phyloP scores from a whole-genome alignment of 768 basidiomycete species.

The Rubroboletus pulcherrimus region DNA sequence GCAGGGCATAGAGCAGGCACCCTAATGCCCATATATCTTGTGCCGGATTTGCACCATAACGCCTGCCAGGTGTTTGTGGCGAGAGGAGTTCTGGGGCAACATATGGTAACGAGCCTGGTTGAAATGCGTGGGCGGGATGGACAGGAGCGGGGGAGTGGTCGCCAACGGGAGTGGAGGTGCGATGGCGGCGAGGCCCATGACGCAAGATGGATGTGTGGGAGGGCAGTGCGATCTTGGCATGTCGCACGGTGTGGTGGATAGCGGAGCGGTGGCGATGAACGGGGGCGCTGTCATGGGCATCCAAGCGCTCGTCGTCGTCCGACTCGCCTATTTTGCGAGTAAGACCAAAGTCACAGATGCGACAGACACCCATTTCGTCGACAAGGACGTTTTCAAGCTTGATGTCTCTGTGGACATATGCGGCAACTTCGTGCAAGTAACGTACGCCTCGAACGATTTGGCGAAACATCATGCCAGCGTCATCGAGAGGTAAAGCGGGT shows the following conservation, averaged over 20 bases:
- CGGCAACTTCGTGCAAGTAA: constrained; percentile 75
- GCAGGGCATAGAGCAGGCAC: constrained; percentile 79
- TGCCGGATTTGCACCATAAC: constrained; percentile 47
- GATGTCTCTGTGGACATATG: constrained; percentile 87
- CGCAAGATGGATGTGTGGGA: constrained; percentile 20
- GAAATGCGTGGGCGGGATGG: constrained; percentile 42
- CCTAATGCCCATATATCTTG: constrained; percentile 98
- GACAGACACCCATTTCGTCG: constrained; percentile 84
- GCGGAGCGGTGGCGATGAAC: constrained; percentile 27
- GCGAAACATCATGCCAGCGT: constrained; percentile 79
- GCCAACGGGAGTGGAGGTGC: constrained; percentile 42
- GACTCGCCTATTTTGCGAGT: constrained; percentile 58
- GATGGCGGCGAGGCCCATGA: constrained; percentile 44
- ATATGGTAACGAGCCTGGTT: constrained; percentile 87
- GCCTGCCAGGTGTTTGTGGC: constrained; percentile 45
- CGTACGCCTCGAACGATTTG: constrained; percentile 80
- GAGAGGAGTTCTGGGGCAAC: constrained; percentile 84
- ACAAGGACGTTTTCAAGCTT: constrained; percentile 97
- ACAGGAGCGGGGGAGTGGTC: constrained; percentile 26
- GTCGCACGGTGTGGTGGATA: constrained; percentile 24
- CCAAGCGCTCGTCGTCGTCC: constrained; percentile 34
- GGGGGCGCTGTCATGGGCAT: constrained; percentile 3
- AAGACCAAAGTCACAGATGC: constrained; percentile 84
- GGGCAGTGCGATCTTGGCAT: constrained; percentile 19
- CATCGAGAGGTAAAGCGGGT: constrained; percentile 70